Conservation (phyloP, 306 rosid species). For the Corylus americana region DNA sequence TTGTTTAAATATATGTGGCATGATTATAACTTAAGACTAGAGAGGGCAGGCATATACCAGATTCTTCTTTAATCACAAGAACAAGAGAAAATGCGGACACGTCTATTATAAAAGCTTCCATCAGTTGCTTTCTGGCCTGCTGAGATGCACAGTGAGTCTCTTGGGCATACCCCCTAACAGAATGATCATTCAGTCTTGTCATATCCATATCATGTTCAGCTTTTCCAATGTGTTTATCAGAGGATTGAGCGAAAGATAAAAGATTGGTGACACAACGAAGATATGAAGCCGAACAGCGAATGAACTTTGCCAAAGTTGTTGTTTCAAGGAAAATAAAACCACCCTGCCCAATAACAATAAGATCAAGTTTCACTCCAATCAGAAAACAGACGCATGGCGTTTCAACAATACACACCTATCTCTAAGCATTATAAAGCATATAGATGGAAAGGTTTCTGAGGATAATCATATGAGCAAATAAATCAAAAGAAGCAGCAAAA, state of each 20-base stretch:
- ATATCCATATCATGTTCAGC: conserved; percentile 38
- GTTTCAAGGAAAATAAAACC: conserved; percentile 73
- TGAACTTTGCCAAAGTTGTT: conserved; percentile 52
- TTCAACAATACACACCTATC: conserved; percentile 11
- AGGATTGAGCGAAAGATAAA: conserved; percentile 36
- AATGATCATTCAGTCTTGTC: conserved; percentile 22
- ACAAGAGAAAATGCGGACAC: conserved; percentile 52
- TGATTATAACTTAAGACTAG: conserved; percentile 11
- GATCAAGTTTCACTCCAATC: conserved; percentile 28
- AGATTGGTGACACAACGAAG: conserved; percentile 41
- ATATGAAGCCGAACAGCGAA: conserved; percentile 49
- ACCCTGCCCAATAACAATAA: conserved; percentile 60
- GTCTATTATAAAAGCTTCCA: conserved; percentile 50
- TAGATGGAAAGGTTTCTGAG: background rate
- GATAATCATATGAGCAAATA: conserved; percentile 15
- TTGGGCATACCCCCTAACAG: conserved; percentile 35
- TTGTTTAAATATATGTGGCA: conserved; percentile 6
- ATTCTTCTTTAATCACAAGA: conserved; percentile 61
- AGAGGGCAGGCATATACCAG: conserved; percentile 48
- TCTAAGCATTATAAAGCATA: conserved; percentile 1
- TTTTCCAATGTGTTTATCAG: conserved; percentile 31
- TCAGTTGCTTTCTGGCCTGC: conserved; percentile 43
- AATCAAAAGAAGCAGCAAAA: conserved; percentile 24
- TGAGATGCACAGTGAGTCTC: conserved; percentile 37
- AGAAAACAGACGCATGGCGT: conserved; percentile 14